Base-by-base conservation (phyloP, 2,329 filamentous ascomycete genomes). In the Claviceps sp. region DNA sequence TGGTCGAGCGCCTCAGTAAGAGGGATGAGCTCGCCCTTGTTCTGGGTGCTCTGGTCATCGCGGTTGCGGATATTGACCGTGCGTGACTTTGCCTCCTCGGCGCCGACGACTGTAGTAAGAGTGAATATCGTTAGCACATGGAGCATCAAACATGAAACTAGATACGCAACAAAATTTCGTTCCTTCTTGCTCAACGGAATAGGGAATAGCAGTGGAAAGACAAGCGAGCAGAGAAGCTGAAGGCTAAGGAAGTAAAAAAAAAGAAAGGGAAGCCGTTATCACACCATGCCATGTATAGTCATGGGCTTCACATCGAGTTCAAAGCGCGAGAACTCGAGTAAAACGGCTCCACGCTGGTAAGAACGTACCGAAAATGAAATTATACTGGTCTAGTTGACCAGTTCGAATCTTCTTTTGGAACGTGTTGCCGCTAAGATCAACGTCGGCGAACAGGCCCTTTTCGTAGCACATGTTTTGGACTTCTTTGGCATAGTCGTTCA, bases 331-430 rank as follows among this genome's bases (percentile, higher is more conserved):
- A 16, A 13, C 20, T 45, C 48, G 7, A 3, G 37, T 52, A 4
- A 36, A 52, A 53, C 2, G n/a, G 20, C 44, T 24, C 44, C 45
- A 37, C n/a, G 49, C 18, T 22, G 49, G 43, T 14, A 47, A 48
- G 26, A 24, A 61, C 75, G 67, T 68, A 82, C 79, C 78, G 61
- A 90, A 86, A 60, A 89, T 86, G 68, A 86, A 89, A 72, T 90
- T 90, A 72, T 90, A 91, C 68, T 89, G 84, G 50, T 83, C 76
- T 60, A 91, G 68, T 69, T 93, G 87, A 14, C 82, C 87, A 52
- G 79, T 89, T 60, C 87, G 83, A 59, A 93, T 89, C 80, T 93
- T 93, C 79, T 93, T 91, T 67, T 89, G 84, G 70, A 93, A 81
- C 6, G 87, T 93, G 70, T 91, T 89, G 61, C 85, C 81, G 59